phyloP scores from a whole-genome alignment of 169 alveolate species.

The Plasmodium yoelii region DNA sequence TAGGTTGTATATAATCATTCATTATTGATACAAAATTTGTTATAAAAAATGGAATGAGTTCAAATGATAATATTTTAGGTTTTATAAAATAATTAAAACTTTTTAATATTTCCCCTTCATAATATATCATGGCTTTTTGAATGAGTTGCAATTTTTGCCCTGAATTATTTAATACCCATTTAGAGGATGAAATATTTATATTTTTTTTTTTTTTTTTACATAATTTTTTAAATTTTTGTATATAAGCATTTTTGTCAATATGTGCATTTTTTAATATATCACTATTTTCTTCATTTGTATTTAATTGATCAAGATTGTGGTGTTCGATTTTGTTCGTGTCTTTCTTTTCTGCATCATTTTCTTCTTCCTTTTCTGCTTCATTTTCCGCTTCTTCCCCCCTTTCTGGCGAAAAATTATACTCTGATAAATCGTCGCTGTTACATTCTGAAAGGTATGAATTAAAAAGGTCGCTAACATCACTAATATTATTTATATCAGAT shows the following conservation, averaged over 20 bases:
- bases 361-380: neutral
- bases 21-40: constrained; percentile 1
- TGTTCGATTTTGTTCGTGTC: neutral
- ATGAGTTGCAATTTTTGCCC: constrained; percentile 57
- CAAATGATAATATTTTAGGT: constrained; percentile 36
- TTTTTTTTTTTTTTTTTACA: constrained; percentile 36
- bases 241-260: neutral
- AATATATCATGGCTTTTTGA: constrained; percentile 50
- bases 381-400: neutral
- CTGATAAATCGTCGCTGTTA: constrained; percentile 44
- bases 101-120: constrained; percentile 61
- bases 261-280: neutral
- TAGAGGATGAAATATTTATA: constrained; percentile 38
- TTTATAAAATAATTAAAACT: constrained; percentile 46
- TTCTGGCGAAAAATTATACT: neutral
- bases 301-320: neutral
- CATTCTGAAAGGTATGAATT: constrained; percentile 49
- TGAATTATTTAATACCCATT: constrained; percentile 46
- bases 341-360: neutral
- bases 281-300: neutral
- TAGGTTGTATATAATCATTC: constrained; percentile 12
- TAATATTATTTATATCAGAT: constrained; percentile 48
- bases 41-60: constrained; percentile 25
- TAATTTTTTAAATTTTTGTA: constrained; percentile 23
- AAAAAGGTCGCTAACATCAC: constrained; percentile 32